Base-by-base conservation (phyloP, 345 rosid genomes). In the Eucalyptus polyanthemos region DNA sequence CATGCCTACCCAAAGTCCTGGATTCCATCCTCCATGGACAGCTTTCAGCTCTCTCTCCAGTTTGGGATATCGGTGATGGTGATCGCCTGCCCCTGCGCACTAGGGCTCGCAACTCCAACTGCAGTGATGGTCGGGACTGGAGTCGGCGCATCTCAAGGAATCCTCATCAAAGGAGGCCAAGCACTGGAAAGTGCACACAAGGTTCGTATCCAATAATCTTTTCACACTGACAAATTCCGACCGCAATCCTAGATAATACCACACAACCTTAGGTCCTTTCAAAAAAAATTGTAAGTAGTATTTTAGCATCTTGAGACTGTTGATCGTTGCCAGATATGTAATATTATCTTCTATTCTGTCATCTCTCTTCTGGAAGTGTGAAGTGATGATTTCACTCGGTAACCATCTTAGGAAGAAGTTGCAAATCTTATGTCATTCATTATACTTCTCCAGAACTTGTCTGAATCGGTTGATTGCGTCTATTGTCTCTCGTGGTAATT, bases 81-180 rank as follows among this genome's bases (percentile, higher is more conserved):
- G 90, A 97, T 97, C 86, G 99, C 99, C 53, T 97, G 99, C 88
- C 99, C 99, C 40, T 97, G 99, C 90, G 99, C 99, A 89, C 94
- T 97, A 22, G 99, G 99, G 17, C 93, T 97, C 22, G 99, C 99
- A n/a, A 97, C 99, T 86, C 99, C 99, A 37, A 97, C 99, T 3
- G 99, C 99, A 89, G 99, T 97, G 87, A 97, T 97, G 99, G 99
- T 97, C 60, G 99, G 99, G 34, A 97, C 99, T 11, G 99, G 99
- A 65, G 99, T 97, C 58, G 99, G 99, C 86, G 99, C 99, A 85
- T 97, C 99, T 53, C 98, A 93, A 90, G 99, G 99, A 31, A 96
- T 97, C 54, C 93, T 97, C 50, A 96, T 97, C 58, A 97, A 97
- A 92, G 99, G 99, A 31, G 99, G 99, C 34, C 99, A 97, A 91